Evolutionary conservation across 192 early-diverging fungal species (phyloP), one percentile per base, ranked within the genome.

Genomic region (Entrophospora sp.): DNA sequence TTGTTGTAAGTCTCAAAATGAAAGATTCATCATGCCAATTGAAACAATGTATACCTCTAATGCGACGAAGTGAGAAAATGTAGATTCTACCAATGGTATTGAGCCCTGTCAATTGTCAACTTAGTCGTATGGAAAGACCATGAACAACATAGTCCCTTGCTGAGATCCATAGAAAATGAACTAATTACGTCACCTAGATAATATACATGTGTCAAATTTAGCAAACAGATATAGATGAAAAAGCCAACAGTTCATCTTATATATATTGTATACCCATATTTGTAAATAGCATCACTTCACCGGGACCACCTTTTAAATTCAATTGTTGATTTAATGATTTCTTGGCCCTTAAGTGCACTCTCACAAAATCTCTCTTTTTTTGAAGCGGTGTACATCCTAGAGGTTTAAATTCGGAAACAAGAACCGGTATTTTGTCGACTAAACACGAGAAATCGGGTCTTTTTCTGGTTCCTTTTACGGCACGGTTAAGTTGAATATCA

Each of bases 231-330:
- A n/a, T n/a, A n/a, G n/a, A n/a, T n/a, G n/a, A n/a, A n/a, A n/a
- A n/a, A n/a, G n/a, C n/a, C n/a, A n/a, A n/a, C n/a, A n/a, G n/a
- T n/a, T n/a, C n/a, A n/a, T n/a, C n/a, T n/a, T n/a, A n/a, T n/a
- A n/a, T n/a, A n/a, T n/a, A n/a, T n/a, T 25, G 43, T 12, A 62
- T 62, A 62, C 61, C 61, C 34, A 42, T 42, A 48, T 64, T 64
- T 6, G 38, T 64, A 16, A 64, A 64, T 16, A 64, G 13, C 25
- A 10, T 42, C 1, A 22, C 35, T 16, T 64, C 61, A 6, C 20
- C 25, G 16, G 22, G 61, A 0, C 43, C 43, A 13, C 61, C 61
- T 28, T 63, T 63, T 10, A 35, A 2, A 14, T 42, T 31, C 7
- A 63, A 31, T 28, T 44, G 40, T 31, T 63, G 13, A 13, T 53